Percentiles rank a stretch among this genome's conserved stretches.
Evolutionary conservation across 495 filamentous ascomycete genomes (phyloP).

Genomic region (Penicillium canariense): DNA sequence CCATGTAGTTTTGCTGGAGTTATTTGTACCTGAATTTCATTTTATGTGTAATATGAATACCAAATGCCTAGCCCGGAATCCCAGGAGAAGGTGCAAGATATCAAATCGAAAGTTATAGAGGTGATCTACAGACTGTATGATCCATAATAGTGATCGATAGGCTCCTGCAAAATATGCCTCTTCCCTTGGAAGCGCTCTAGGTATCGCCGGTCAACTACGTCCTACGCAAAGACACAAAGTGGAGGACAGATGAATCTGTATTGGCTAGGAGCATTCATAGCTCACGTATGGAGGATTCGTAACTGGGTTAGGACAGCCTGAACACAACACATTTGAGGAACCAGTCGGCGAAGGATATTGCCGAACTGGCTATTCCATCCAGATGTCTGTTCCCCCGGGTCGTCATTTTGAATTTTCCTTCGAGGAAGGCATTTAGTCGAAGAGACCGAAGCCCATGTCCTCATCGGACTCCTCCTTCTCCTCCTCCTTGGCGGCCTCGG

Average conservation of each 20-base stretch:
- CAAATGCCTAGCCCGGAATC: not conserved
- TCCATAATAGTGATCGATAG: too few species aligned
- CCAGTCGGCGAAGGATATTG: constrained; percentile 31
- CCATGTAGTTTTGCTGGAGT: too few species aligned
- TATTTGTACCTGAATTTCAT: too few species aligned
- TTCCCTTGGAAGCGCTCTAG: not conserved
- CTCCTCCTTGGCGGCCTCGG: constrained; percentile 74
- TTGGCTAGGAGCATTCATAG: constrained; percentile 44
- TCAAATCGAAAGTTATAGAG: not conserved
- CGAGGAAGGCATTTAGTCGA: constrained; percentile 65
- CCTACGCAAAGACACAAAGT: constrained; percentile 13
- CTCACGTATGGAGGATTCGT: constrained; percentile 41
- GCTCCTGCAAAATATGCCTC: not conserved
- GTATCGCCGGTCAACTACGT: constrained; percentile 1
- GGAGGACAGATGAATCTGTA: constrained; percentile 42
- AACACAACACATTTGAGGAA: constrained; percentile 34
- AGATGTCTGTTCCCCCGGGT: constrained; percentile 39
- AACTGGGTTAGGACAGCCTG: constrained; percentile 44
- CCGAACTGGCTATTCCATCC: constrained; percentile 35
- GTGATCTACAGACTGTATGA: not conserved
- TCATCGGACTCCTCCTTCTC: constrained; percentile 93
- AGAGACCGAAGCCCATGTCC: constrained; percentile 99
- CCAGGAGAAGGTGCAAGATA: not conserved
- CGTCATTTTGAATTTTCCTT: constrained; percentile 26
- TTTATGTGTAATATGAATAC: not conserved